phyloP scores from a whole-genome alignment of 371 early-diverging fungal species.

The Cokeromyces recurvatus region DNA sequence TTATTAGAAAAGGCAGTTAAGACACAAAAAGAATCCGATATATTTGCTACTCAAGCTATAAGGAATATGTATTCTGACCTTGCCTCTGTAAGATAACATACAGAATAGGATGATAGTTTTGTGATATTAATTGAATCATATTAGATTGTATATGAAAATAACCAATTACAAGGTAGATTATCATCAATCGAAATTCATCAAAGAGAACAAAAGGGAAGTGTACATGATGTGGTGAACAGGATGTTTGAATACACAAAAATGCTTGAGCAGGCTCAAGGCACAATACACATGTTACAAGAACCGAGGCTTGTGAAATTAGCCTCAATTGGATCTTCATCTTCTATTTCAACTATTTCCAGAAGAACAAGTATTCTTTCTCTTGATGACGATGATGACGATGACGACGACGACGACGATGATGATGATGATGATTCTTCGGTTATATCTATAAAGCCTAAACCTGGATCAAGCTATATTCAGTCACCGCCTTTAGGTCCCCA shows the following conservation, averaged over 20 bases:
- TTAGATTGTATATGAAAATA: slow-evolving; percentile 52
- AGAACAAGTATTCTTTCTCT: slow-evolving; percentile 7
- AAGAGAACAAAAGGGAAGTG: slow-evolving; percentile 45
- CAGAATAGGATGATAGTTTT: neutral
- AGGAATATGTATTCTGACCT: slow-evolving; percentile 54
- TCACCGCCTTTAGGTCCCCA: too few species aligned
- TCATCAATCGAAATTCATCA: slow-evolving; percentile 46
- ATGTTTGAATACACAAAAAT: slow-evolving; percentile 52
- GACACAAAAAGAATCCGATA: slow-evolving; percentile 52
- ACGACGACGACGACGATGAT: too few species aligned
- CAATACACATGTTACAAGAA: slow-evolving; percentile 40
- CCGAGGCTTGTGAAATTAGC: slow-evolving; percentile 11
- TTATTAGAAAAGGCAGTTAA: slow-evolving; percentile 50
- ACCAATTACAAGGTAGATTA: slow-evolving; percentile 42
- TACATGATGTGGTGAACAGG: slow-evolving; percentile 45
- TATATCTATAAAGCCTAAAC: too few species aligned
- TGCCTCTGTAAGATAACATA: slow-evolving; percentile 35
- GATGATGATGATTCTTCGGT: too few species aligned
- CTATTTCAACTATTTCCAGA: slow-evolving; percentile 1
- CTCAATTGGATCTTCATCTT: neutral
- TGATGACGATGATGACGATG: too few species aligned
- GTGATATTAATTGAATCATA: neutral
- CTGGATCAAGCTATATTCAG: too few species aligned
- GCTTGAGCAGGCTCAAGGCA: slow-evolving; percentile 55
- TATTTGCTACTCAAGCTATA: slow-evolving; percentile 51